Evolutionary conservation across 108 stramenopile species (phyloP), one percentile per base, ranked within the genome.

Genomic region (Cylindrotheca closterium): DNA sequence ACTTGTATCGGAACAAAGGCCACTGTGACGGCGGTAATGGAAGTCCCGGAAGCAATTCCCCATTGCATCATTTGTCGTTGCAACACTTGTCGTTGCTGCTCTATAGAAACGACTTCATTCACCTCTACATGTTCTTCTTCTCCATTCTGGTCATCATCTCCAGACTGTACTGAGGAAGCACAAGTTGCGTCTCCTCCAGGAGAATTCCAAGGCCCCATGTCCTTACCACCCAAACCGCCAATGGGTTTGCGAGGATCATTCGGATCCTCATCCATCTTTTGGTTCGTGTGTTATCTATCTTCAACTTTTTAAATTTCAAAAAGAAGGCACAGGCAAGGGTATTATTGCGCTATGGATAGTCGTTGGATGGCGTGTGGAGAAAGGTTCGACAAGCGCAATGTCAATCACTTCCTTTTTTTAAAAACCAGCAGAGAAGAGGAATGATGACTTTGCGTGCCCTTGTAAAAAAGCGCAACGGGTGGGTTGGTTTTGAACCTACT

Each of bases 11-110:
- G 72, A 23, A 73, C 31, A 28, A 66, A 45, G 17, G 50, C 49
- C 26, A 65, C 51, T 1, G 63, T 23, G 25, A 73, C 50, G 12
- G 51, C 5, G 10, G 55, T 31, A 37, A 66, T 27, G 3, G 64
- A 31, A 8, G 37, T 56, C 1, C 63, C 52, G 2, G 72, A 65
- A 1, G 64, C 72, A 31, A 60, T 19, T 24, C 65, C 64, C 28
- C 63, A 55, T 26, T 66, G 64, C 19, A 51, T 29, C 18, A 66
- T 8, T 46, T 73, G 72, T 48, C 51, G 19, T 30, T 30, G 64
- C 25, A 65, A 51, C 2, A 25, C 22, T 30, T 24, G 12, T 25
- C 60, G 49, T 48, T 37, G 58, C n/a, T 37, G 22, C 22, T 22
- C 33, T 2, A 58, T 37, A 12, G 47, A 45, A 15, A 26, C 2